Percentiles rank a stretch among this genome's conserved stretches.
phyloP scores from a whole-genome alignment of 129 eudicot genomes.

The Logfia minima region DNA sequence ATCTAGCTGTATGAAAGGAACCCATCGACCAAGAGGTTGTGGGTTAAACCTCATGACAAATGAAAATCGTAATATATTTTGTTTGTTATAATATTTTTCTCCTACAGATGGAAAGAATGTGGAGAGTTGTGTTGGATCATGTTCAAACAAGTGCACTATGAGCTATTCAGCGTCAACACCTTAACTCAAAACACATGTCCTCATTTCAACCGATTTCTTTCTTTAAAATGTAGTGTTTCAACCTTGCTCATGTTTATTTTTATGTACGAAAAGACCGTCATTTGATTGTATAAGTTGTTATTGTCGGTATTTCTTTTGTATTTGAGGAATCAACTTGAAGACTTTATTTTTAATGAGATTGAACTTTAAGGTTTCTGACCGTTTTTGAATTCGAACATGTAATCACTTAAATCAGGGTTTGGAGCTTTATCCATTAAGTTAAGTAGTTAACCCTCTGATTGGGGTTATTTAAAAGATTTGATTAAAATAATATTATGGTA shows the following conservation, averaged over 20 bases:
- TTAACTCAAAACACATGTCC: slow-evolving; percentile 3
- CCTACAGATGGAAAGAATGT: slow-evolving; percentile 59
- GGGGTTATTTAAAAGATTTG: background rate
- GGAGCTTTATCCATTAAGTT: background rate
- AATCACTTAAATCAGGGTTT: background rate
- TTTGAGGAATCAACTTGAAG: slow-evolving; percentile 5
- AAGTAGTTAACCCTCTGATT: background rate
- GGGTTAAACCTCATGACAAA: background rate
- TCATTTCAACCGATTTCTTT: background rate
- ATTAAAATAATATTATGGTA: too few relatives aligned
- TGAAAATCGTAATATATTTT: background rate
- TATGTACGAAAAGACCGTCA: background rate
- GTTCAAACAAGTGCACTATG: slow-evolving; percentile 61
- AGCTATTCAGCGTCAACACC: slow-evolving; percentile 44
- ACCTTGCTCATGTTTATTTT: background rate
- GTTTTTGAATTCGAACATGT: background rate
- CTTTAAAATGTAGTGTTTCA: background rate
- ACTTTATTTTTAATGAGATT: background rate
- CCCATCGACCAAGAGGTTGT: background rate
- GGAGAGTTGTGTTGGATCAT: slow-evolving; percentile 79
- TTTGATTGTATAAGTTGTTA: background rate
- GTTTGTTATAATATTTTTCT: background rate
- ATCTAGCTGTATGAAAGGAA: too few relatives aligned
- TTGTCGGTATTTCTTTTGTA: slow-evolving; percentile 6
- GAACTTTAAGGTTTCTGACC: background rate